Percentiles rank a stretch among this genome's conserved stretches.
Evolutionary conservation across 2,329 filamentous ascomycete species (phyloP).

Genomic region (Orbilia ellipsospora): DNA sequence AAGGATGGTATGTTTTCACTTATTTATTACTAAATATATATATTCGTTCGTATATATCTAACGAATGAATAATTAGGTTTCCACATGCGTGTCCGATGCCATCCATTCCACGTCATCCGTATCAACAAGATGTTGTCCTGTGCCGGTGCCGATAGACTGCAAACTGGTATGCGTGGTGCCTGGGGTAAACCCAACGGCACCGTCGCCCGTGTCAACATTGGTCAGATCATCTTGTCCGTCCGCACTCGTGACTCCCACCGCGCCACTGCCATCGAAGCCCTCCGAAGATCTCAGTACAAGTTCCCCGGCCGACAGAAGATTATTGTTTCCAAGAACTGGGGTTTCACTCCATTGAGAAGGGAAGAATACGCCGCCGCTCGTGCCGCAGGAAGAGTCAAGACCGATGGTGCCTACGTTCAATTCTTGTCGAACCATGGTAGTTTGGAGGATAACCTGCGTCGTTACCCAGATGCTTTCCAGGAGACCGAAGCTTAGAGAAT

Average conservation of each 20-base stretch:
- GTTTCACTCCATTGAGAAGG: conserved; percentile 97
- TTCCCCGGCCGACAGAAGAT: conserved; percentile 99
- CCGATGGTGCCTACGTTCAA: conserved; percentile 99
- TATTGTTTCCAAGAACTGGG: conserved; percentile 99
- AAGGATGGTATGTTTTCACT: conserved; percentile 67
- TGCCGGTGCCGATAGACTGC: conserved; percentile 99
- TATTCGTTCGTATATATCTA: no score
- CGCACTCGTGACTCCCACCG: conserved; percentile 96
- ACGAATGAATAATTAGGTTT: conserved; percentile 65
- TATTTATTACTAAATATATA: no score
- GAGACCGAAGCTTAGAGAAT: conserved; percentile 62
- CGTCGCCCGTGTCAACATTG: conserved; percentile 99
- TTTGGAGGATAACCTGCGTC: conserved; percentile 86
- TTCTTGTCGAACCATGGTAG: conserved; percentile 95
- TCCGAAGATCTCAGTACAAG: conserved; percentile 99
- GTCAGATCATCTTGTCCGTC: conserved; percentile 97
- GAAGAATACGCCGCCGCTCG: conserved; percentile 98
- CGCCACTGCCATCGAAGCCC: conserved; percentile 93
- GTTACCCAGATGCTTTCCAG: conserved; percentile 92
- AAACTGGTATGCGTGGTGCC: conserved; percentile 99
- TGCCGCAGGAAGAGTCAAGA: conserved; percentile 90
- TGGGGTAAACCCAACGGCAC: conserved; percentile 99
- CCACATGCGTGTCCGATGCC: conserved; percentile 76
- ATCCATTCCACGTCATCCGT: conserved; percentile 99
- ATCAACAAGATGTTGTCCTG: conserved; percentile 99